Evolutionary conservation across 106 monocot species (phyloP), one percentile per base, ranked within the genome.

Genomic region (Ottelia alismoides): DNA sequence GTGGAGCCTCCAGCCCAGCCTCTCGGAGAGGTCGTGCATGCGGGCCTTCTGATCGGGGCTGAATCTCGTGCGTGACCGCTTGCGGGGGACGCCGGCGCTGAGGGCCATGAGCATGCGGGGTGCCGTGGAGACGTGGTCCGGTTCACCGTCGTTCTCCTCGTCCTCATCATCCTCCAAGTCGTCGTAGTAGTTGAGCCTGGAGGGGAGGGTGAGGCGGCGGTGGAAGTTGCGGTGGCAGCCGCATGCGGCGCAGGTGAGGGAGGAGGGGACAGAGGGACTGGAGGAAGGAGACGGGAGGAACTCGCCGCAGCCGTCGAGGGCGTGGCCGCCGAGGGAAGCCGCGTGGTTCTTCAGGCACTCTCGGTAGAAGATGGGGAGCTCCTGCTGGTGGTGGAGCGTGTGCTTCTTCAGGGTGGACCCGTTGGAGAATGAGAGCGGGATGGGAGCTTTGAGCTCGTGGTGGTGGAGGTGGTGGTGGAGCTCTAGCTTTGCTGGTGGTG

Each of bases 1-100:
- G 76, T 80, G 80, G 58, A 84, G 62, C 56, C 83, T 19, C 89
- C 83, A 89, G 20, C 89, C 80, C 20, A 89, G 50, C 64, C 68
- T 46, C 80, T 80, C 80, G 28, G 83, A 71, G 26, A 89, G 60
- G 79, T 80, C 77, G 55, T 72, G 65, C 89, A 89, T 89, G 65
- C 62, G 60, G 68, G 63, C 70, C 79, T 84, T 89, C 83, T 84
- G 84, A 63, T 80, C 83, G 20, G 64, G 23, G 62, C 61, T 80
- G 72, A 90, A 90, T 64, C 71, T 90, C 9, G 72, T 78, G 43
- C 90, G 58, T 53, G 73, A 72, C 65, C 91, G 63, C 72, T 84
- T 90, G 70, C 61, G 68, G 44, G 71, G 72, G 67, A 30, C 28
- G 18, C 62, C 64, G 22, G 49, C 54, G 61, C 81, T 72, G 30